phyloP scores from a whole-genome alignment of 345 rosid genomes.

The Odontarrhena argentea region DNA sequence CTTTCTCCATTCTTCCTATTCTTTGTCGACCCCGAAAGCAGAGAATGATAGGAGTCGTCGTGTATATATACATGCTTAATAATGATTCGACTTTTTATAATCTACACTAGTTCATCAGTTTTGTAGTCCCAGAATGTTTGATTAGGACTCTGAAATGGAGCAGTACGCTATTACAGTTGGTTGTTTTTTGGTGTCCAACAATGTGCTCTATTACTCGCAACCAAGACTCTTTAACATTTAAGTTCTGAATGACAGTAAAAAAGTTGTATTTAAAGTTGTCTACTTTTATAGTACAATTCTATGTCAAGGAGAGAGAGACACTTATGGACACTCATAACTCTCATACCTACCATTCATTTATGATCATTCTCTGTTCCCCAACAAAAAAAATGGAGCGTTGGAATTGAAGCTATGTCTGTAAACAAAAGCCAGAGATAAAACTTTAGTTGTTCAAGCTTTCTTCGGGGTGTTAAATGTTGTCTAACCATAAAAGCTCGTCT shows the following conservation, averaged over 20 bases:
- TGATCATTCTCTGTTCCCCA: too few relatives aligned
- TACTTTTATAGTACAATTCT: too few relatives aligned
- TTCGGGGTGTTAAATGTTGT: too few relatives aligned
- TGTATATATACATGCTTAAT: slow-evolving; percentile 35
- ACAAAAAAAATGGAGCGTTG: too few relatives aligned
- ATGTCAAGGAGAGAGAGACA: too few relatives aligned
- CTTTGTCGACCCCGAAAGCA: slow-evolving; percentile 36
- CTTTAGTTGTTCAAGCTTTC: too few relatives aligned
- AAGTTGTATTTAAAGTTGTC: too few relatives aligned
- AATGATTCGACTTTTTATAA: slow-evolving; percentile 25
- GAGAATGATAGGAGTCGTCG: slow-evolving; percentile 34
- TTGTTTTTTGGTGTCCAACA: background rate
- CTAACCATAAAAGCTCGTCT: too few relatives aligned
- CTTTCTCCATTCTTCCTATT: slow-evolving; percentile 37
- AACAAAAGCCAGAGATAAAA: too few relatives aligned
- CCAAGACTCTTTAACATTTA: slow-evolving; percentile 18
- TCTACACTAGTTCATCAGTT: slow-evolving; percentile 21
- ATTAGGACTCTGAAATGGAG: slow-evolving; percentile 31
- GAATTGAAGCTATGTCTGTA: too few relatives aligned
- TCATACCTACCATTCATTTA: too few relatives aligned
- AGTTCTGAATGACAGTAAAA: background rate
- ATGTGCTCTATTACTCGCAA: background rate
- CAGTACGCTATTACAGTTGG: slow-evolving; percentile 28
- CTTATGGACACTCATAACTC: too few relatives aligned
- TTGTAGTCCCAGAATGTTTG: slow-evolving; percentile 18